phyloP scores from a whole-genome alignment of 1,139 yeast species.

The Arxiozyma slooffiae region DNA sequence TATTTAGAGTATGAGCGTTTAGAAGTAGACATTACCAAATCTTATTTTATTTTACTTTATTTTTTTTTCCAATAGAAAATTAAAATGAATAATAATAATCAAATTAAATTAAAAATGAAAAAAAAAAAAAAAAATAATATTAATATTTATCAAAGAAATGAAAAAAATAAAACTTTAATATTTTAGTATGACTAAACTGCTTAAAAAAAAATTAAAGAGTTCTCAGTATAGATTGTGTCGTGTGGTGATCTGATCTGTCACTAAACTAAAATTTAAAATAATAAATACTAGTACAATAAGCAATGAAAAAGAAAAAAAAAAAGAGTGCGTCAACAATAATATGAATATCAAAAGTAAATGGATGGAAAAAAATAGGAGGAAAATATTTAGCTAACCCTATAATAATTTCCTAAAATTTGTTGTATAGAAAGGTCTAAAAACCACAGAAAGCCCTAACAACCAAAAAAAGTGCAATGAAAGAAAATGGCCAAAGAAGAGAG shows the following conservation, averaged over 20 bases:
- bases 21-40: slow-evolving; percentile 1
- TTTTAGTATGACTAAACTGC: background rate
- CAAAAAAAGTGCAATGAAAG: background rate
- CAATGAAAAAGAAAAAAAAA: too few relatives aligned
- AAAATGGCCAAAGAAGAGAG: background rate
- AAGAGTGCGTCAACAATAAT: background rate
- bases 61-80: background rate
- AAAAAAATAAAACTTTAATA: background rate
- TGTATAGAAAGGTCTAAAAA: too few relatives aligned
- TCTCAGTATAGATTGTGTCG: background rate
- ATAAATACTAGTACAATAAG: too few relatives aligned
- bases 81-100: too few relatives aligned
- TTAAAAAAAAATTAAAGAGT: background rate
- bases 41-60: background rate
- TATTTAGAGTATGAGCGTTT: slow-evolving; percentile 1
- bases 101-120: background rate
- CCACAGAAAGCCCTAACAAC: too few relatives aligned
- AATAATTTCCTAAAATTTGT: background rate
- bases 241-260: background rate
- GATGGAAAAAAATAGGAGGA: background rate
- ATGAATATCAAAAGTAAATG: too few relatives aligned
- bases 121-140: too few relatives aligned
- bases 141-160: background rate
- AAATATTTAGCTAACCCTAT: background rate
- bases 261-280: too few relatives aligned